Base-by-base conservation (phyloP, 805 yeast species). In the Candida saitoana region DNA sequence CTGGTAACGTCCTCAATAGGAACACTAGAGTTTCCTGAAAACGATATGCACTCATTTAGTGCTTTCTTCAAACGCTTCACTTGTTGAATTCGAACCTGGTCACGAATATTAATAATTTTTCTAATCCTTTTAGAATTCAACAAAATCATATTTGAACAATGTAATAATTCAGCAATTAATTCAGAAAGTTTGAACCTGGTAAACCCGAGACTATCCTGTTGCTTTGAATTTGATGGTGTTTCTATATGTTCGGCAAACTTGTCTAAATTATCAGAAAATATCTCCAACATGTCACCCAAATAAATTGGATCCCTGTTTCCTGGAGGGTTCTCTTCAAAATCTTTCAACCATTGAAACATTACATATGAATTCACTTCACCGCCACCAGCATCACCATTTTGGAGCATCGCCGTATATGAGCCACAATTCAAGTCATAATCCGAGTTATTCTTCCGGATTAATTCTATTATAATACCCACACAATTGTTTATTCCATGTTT, bases 81-180 rank as follows among this genome's bases (percentile, higher is more conserved):
- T 47, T 61, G 70, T 39, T 57, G 61, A 2, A 46, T 49, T 45
- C 96, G 74, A 45, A 82, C 78, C 9, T 64, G 60, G 54, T 89
- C 96, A 38, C 96, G 75, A 43, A 82, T 79, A 30, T 64, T 62
- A 18, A 88, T 80, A 34, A 87, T 74, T 22, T 71, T 71, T 60
- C 87, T 82, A 41, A 90, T 88, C 40, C 73, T 74, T 32, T 76
- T 79, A 36, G 90, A 88, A 59, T 91, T 93, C 50, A 93, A 74
- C 15, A 89, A 71, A 0, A 84, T 87, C 98, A 93, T 93, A 64
- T 93, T 93, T n/a, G 96, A 88, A 58, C 99, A 93, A 63, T 93
- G 99, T 43, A 93, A 72, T 32, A 93, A 71, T 56, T 93, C 99
- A 0, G 99, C 99, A 38, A 93, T 79, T 40, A 93, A 69, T 63